Base-by-base conservation (phyloP, 176 grass and related monocot species). In the Aegilops longissima region DNA sequence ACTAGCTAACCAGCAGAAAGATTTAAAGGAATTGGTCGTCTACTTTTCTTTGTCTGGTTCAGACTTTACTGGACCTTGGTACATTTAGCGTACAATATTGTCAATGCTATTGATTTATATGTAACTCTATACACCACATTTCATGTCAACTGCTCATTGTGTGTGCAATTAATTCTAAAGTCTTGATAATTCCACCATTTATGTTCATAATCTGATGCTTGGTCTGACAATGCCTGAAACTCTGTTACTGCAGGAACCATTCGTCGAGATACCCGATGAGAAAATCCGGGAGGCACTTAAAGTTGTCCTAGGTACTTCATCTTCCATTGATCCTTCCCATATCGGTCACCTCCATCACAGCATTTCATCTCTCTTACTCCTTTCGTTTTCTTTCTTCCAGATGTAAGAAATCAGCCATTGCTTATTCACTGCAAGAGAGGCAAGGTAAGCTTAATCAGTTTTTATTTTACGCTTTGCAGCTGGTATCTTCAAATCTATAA, bases 351-450 rank as follows among this genome's bases (percentile, higher is more conserved):
- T 36, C n/a, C 61, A 86, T 39, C 39, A 66, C 64, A 86, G 3
- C 61, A 70, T 40, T 80, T 71, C n/a, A 84, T 51, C 59, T 65
- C 13, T 75, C 30, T 71, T 49, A 56, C 38, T 35, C 29, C 18
- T 82, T 52, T 81, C 27, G 0, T n/a, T 86, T 81, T 64, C 45
- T 83, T 81, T 66, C 2, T 59, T 68, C 12, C 94, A 97, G 94
- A 97, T 68, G 80, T 65, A 66, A 85, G 20, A 90, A 97, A 94
- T 68, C 92, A 97, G 36, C 94, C 94, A 4, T 27, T 97, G 65
- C 94, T 97, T 64, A 94, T 97, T 69, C 94, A 97, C 63, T 97
- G 94, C 81, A 93, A 92, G 72, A 90, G 94, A 83, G 94, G 94
- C 70, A 94, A 97, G 87, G 94, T 94, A 77, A 54, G 71, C 18